phyloP scores from a whole-genome alignment of 2,329 filamentous ascomycete genomes.

The Drechmeria coniospora region DNA sequence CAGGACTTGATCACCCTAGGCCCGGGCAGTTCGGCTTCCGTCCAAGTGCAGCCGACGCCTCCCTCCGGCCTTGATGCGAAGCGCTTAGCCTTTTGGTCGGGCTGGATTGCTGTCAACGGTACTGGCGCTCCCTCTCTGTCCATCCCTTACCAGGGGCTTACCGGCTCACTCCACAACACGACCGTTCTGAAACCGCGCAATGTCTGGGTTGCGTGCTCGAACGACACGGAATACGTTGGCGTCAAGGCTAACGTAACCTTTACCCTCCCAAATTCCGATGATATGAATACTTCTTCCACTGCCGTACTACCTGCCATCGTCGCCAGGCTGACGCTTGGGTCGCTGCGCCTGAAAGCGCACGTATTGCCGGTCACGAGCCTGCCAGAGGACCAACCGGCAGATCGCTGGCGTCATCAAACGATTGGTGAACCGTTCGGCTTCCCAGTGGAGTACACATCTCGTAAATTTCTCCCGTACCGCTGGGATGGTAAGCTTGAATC shows the following conservation, averaged over 20 bases:
- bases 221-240: slow-evolving; percentile 9
- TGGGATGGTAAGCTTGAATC: slow-evolving; percentile 31
- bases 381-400: slow-evolving; percentile 11
- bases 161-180: slow-evolving; percentile 15
- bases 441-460: slow-evolving; percentile 17
- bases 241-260: slow-evolving; percentile 21
- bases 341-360: slow-evolving; percentile 24
- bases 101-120: slow-evolving; percentile 24
- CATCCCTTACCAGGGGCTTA: slow-evolving; percentile 24
- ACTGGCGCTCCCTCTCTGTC: slow-evolving; percentile 19
- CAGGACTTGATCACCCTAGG: slow-evolving; percentile 26
- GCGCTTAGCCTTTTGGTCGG: slow-evolving; percentile 25
- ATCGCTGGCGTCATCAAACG: slow-evolving; percentile 17
- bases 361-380: slow-evolving; percentile 21
- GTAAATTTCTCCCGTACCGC: slow-evolving; percentile 7
- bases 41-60: slow-evolving; percentile 29
- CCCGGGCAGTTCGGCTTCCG: slow-evolving; percentile 23
- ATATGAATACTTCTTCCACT: slow-evolving; percentile 13
- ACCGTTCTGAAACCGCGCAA: slow-evolving; percentile 7
- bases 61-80: slow-evolving; percentile 19
- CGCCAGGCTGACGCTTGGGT: slow-evolving; percentile 26
- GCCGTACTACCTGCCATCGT: slow-evolving; percentile 21
- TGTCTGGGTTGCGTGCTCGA: slow-evolving; percentile 13
- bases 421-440: slow-evolving; percentile 25
- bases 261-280: slow-evolving; percentile 19